Conservation (phyloP, 495 filamentous ascomycete species). For the Penicillium goetzii region DNA sequence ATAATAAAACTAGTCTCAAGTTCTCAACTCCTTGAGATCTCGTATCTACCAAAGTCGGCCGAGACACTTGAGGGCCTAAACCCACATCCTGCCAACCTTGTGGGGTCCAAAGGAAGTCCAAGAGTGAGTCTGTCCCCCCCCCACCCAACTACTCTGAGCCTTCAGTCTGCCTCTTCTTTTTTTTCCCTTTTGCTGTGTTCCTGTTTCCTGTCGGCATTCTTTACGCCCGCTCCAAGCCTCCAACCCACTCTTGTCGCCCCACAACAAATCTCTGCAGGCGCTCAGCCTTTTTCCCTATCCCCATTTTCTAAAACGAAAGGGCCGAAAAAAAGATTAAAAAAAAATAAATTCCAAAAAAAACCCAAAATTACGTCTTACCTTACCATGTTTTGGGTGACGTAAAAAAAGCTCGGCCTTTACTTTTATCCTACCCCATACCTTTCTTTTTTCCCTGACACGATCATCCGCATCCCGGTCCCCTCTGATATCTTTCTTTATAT, state of each 20-base stretch:
- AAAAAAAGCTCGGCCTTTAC: conserved; percentile 36
- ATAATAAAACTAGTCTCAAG: background rate
- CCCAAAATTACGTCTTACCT: conserved; percentile 25
- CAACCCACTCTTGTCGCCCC: conserved; percentile 25
- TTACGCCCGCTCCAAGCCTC: conserved; percentile 18
- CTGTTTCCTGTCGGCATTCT: conserved; percentile 35
- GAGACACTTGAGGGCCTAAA: conserved; percentile 26
- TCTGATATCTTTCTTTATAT: conserved; percentile 27
- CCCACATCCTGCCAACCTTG: conserved; percentile 28
- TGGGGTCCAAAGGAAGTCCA: conserved; percentile 22
- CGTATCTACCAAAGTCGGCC: conserved; percentile 17
- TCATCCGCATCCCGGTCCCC: conserved; percentile 29
- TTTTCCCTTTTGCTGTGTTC: conserved; percentile 4
- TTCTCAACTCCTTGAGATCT: conserved; percentile 4
- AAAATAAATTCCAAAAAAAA: conserved; percentile 9
- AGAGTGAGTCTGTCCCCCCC: conserved; percentile 18
- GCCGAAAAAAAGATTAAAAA: conserved; percentile 13
- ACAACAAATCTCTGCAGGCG: conserved; percentile 36
- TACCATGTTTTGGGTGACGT: conserved; percentile 33
- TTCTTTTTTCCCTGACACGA: conserved; percentile 11
- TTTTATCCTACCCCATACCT: conserved; percentile 35
- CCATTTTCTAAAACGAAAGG: conserved; percentile 10
- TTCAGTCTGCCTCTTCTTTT: conserved; percentile 17
- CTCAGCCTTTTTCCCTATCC: conserved; percentile 21
- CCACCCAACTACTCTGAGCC: too few species aligned